Base-by-base conservation (phyloP, 2,329 filamentous ascomycete species). In the Fusarium falciforme region DNA sequence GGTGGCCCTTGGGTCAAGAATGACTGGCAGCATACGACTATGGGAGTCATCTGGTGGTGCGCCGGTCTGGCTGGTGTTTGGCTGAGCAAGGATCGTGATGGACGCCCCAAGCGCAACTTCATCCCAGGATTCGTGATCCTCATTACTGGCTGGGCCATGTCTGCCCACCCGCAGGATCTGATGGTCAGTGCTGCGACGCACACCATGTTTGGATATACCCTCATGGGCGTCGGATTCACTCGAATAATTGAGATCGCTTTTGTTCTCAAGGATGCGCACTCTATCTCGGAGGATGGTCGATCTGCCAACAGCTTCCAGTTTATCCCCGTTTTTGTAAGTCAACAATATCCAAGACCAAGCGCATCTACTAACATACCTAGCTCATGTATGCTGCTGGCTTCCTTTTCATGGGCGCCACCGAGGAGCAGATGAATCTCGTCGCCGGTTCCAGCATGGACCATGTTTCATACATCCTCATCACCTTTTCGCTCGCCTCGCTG, bases 31-130 rank as follows among this genome's bases (percentile, higher is more conserved):
- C 96, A 99, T 83, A 99, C 96, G 0, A 94, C 93, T n/a, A 98
- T 99, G 96, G 96, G 96, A n/a, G 91, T 99, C 71, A 91, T 99
- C 61, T 99, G 96, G 96, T 99, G 96, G 96, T 93, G 92, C 78
- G 96, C 96, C 9, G 96, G 96, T 27, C 85, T 99, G 33, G 89
- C 96, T 12, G 96, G 96, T 47, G 89, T 99, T 61, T 99, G 96
- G 96, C 87, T 99, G 42, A 97, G 94, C 81, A 90, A 91, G 72
- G 94, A 92, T 80, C 91, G 94, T 66, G 91, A 96, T 72, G 96
- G 96, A 61, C 88, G 91, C 47, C 95, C 96, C 10, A 95, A 96
- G 87, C 90, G 96, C 76, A 99, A 99, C 84, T 91, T 99, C 70
- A 91, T 99, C 64, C 96, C 96, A 1, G 95, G 91, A 14, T 93